Base-by-base conservation (phyloP, 2,329 filamentous ascomycete species). In the Neocucurbitaria cava region DNA sequence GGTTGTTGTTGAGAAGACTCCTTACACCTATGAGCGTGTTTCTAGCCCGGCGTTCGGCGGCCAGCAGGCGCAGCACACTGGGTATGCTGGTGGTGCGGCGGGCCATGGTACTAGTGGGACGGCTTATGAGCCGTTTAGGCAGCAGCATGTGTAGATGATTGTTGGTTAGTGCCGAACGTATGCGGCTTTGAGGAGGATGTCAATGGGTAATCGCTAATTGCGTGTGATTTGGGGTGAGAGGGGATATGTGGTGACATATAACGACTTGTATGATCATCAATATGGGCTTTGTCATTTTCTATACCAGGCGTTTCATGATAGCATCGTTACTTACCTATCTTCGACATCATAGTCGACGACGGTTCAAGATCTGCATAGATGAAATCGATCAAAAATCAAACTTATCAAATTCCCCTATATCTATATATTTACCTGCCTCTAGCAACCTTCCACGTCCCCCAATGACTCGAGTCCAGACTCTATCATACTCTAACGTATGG, bases 11-110 rank as follows among this genome's bases (percentile, higher is more conserved):
- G 84, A 87, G 71, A 87, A 87, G 81, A 82, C 84, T 0, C 84
- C 84, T 0, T 85, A 85, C 70, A 85, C 82, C 3, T 87, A 87
- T 62, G 83, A 87, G 76, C 79, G 83, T 41, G 81, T 87, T 17
- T 66, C 70, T 1, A 75, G 70, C 49, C 79, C 78, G 2, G 78
- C 75, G 41, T 61, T 76, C 45, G 77, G 74, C 13, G 63, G 60
- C 31, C 57, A 68, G 69, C 75, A 65, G 53, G 67, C 58, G 3
- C 65, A 68, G 33, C 56, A 65, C 31, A 61, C 53, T 35, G 58
- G 59, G 46, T 67, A 54, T 46, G 48, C 46, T 23, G 44, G 57
- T 23, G 44, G 57, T 18, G 68, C 65, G n/a, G 52, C 53, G 13
- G 64, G 57, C 52, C 70, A 62, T 39, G 61, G 45, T 26, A 64